Evolutionary conservation across 306 rosid species (phyloP).

Genomic region (Carpinus fangiana): DNA sequence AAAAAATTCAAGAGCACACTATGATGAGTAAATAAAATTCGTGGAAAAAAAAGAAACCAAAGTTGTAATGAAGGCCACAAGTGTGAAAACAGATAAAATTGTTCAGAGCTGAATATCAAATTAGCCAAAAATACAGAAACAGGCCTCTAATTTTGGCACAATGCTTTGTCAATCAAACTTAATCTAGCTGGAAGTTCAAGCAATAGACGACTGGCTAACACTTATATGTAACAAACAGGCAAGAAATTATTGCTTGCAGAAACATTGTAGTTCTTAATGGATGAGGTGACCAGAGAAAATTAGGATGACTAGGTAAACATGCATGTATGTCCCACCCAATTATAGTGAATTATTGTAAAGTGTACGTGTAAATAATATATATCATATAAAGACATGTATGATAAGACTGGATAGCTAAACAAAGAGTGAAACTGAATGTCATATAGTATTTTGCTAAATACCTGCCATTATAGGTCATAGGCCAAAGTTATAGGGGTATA

Average conservation of each 20-base stretch:
- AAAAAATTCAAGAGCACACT: neutral
- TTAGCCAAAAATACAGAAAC: neutral
- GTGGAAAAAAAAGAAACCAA: neutral
- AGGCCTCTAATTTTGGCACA: neutral
- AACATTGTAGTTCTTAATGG: neutral
- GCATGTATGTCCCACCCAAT: neutral
- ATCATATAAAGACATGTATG: too few species aligned
- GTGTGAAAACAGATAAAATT: neutral
- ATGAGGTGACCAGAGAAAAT: neutral
- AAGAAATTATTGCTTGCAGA: neutral
- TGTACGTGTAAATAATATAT: neutral
- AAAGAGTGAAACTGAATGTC: too few species aligned
- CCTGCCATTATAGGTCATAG: too few species aligned
- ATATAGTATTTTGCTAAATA: too few species aligned
- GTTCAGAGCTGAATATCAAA: neutral
- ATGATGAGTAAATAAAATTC: neutral
- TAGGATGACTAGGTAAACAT: neutral
- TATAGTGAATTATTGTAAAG: neutral
- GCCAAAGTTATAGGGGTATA: too few species aligned
- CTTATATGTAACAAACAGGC: neutral
- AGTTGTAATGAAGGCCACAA: neutral
- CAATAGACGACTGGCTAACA: neutral
- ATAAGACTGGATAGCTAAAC: too few species aligned
- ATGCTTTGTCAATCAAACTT: neutral
- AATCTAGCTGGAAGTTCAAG: neutral